Conservation (phyloP, 495 filamentous ascomycete species). For the Penicillium longicatenatum region DNA sequence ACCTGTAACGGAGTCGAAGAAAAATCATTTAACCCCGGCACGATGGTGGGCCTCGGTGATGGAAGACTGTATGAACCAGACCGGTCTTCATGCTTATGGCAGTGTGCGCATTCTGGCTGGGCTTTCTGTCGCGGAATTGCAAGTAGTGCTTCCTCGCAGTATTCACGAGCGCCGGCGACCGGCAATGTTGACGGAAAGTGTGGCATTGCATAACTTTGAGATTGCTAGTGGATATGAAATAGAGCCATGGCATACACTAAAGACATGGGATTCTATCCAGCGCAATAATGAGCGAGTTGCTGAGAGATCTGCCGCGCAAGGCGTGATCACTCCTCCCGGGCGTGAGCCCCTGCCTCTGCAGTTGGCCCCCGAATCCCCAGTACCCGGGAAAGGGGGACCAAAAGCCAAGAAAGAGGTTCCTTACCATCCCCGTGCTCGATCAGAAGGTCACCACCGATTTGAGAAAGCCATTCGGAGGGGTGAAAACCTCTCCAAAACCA, state of each 20-base stretch:
- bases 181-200: slow-evolving; percentile 55
- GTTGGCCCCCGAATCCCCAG: slow-evolving; percentile 24
- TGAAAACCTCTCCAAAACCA: background rate
- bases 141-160: slow-evolving; percentile 51
- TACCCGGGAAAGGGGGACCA: slow-evolving; percentile 8
- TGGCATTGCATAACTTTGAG: slow-evolving; percentile 51
- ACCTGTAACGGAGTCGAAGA: slow-evolving; percentile 29
- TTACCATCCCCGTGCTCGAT: background rate
- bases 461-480: background rate
- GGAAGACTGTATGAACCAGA: slow-evolving; percentile 32
- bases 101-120: slow-evolving; percentile 73
- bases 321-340: slow-evolving; percentile 38
- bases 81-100: slow-evolving; percentile 42
- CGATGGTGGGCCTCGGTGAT: slow-evolving; percentile 38
- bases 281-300: slow-evolving; percentile 39
- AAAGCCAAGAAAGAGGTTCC: background rate
- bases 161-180: slow-evolving; percentile 52
- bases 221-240: slow-evolving; percentile 38
- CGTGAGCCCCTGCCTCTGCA: slow-evolving; percentile 32
- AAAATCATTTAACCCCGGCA: slow-evolving; percentile 38
- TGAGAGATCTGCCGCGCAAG: slow-evolving; percentile 34
- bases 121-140: slow-evolving; percentile 52
- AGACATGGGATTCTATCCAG: slow-evolving; percentile 31
- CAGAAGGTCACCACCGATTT: slow-evolving; percentile 1
- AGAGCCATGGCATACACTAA: slow-evolving; percentile 21